phyloP scores from a whole-genome alignment of 129 eudicot species.

The Kitagawia praeruptora region DNA sequence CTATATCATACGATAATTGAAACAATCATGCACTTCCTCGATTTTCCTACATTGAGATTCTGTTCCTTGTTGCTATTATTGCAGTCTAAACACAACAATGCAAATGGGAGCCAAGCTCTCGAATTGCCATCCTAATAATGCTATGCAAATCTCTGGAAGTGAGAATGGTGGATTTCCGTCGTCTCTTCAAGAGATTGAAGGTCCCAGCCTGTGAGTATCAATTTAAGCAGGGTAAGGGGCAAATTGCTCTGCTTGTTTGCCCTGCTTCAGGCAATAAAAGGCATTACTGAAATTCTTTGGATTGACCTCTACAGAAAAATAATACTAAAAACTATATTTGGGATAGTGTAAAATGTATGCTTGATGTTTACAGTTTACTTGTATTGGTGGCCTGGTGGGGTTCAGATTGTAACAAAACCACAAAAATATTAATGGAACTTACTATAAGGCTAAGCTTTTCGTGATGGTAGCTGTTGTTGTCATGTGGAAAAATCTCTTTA shows the following conservation, averaged over 20 bases:
- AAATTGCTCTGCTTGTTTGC: neutral
- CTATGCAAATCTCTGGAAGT: neutral
- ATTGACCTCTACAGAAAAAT: neutral
- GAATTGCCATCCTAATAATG: neutral
- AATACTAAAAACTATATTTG: neutral
- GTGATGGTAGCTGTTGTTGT: no score
- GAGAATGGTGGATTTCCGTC: neutral
- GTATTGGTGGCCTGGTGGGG: neutral
- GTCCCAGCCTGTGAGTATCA: neutral
- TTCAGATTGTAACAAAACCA: neutral
- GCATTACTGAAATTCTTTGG: neutral
- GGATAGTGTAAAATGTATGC: neutral
- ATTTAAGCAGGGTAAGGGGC: neutral
- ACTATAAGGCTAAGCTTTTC: neutral
- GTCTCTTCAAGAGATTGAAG: neutral
- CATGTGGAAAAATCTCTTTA: neutral
- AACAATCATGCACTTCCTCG: neutral
- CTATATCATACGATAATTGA: neutral
- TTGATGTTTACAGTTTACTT: neutral
- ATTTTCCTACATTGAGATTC: neutral
- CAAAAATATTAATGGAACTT: neutral
- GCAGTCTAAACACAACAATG: neutral
- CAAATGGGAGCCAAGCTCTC: neutral
- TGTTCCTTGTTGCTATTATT: neutral
- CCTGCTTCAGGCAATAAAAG: neutral